Percentiles rank a stretch among this genome's conserved stretches.
phyloP scores from a whole-genome alignment of 208 protist genomes.

The Leishmania braziliensis region DNA sequence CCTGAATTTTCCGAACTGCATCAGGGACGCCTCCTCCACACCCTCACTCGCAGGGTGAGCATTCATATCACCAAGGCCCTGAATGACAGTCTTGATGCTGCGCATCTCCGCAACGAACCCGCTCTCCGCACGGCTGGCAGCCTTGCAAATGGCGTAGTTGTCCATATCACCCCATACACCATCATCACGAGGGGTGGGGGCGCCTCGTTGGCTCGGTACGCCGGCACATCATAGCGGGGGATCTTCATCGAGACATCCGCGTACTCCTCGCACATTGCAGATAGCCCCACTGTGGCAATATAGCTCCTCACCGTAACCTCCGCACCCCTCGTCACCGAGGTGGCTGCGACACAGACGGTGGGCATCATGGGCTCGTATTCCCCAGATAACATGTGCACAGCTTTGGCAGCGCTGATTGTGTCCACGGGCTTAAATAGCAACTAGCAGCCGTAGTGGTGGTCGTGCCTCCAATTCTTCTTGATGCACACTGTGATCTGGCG shows the following conservation, averaged over 20 bases:
- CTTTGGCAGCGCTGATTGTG: slow-evolving; percentile 47
- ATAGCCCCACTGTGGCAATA: slow-evolving; percentile 34
- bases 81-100: slow-evolving; percentile 43
- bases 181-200: slow-evolving; percentile 40
- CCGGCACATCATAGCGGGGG: slow-evolving; percentile 17
- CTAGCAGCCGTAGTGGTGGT: slow-evolving; percentile 30
- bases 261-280: slow-evolving; percentile 47
- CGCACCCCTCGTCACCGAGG: slow-evolving; percentile 20
- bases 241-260: slow-evolving; percentile 34
- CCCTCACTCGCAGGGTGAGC: slow-evolving; percentile 59
- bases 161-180: slow-evolving; percentile 19
- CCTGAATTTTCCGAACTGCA: slow-evolving; percentile 26
- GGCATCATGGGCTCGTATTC: slow-evolving; percentile 37
- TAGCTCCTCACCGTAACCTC: slow-evolving; percentile 38
- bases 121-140: slow-evolving; percentile 47
- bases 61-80: slow-evolving; percentile 47
- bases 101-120: slow-evolving; percentile 53
- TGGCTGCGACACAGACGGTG: slow-evolving; percentile 40
- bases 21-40: slow-evolving; percentile 33
- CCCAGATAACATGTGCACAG: slow-evolving; percentile 56
- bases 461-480: slow-evolving; percentile 18
- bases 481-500: slow-evolving; percentile 33
- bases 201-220: slow-evolving; percentile 41
- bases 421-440: slow-evolving; percentile 37
- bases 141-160: slow-evolving; percentile 11